phyloP scores from a whole-genome alignment of 768 basidiomycete genomes.

The Termitomyces sp. region DNA sequence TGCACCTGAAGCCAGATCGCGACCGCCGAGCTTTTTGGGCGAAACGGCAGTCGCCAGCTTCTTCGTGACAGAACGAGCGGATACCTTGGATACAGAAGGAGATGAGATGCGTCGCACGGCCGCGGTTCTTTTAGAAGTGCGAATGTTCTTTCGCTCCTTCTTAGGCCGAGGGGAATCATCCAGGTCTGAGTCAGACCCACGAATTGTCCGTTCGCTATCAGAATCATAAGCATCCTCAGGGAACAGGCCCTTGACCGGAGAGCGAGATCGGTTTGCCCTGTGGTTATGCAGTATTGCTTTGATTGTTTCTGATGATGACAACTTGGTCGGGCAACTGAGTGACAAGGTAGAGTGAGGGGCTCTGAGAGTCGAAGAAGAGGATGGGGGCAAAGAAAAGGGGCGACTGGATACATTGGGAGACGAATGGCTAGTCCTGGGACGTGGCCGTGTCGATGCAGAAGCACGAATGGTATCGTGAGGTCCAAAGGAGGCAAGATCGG shows the following conservation, averaged over 20 bases:
- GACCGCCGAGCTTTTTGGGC: background rate
- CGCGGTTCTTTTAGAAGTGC: background rate
- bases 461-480: constrained; percentile 39
- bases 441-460: constrained; percentile 16
- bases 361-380: background rate
- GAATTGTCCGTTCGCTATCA: constrained; percentile 10
- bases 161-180: constrained; percentile 1
- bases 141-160: constrained; percentile 8
- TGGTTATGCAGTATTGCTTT: constrained; percentile 16
- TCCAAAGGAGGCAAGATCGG: constrained; percentile 30
- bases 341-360: constrained; percentile 3
- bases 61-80: background rate
- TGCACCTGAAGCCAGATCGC: background rate
- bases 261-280: constrained; percentile 22
- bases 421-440: constrained; percentile 12
- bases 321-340: background rate
- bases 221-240: constrained; percentile 8
- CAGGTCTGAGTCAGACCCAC: constrained; percentile 6
- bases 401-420: constrained; percentile 21
- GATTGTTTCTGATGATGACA: constrained; percentile 5
- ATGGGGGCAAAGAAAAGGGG: constrained; percentile 8
- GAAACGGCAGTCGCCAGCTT: background rate
- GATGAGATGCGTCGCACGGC: background rate
- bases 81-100: background rate
- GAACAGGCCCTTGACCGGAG: constrained; percentile 28